Evolutionary conservation across 331 rosid species (phyloP).

Genomic region (Rosa hybrid): DNA sequence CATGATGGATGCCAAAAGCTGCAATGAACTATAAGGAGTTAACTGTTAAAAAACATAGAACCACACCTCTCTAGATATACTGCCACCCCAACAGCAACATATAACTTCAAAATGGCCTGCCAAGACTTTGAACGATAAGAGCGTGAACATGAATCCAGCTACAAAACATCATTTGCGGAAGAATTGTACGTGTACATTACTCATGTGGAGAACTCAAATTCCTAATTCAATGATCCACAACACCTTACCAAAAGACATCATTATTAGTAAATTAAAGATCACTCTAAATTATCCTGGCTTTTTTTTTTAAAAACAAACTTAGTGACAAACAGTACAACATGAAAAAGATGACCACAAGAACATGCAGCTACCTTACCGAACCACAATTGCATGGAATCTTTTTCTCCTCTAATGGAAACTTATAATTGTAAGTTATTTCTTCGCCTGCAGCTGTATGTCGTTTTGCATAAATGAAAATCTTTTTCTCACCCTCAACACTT

Average conservation of each 20-base stretch:
- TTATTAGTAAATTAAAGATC: constrained; percentile 7
- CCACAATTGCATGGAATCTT: constrained; percentile 97
- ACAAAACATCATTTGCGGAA: constrained; percentile 18
- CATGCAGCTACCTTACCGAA: constrained; percentile 61
- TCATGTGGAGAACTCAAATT: constrained; percentile 37
- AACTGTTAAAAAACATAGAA: background rate
- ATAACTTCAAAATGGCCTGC: constrained; percentile 19
- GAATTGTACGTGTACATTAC: constrained; percentile 26
- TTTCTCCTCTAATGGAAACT: constrained; percentile 98
- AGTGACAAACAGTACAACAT: background rate
- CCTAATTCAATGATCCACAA: constrained; percentile 89
- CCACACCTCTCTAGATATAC: constrained; percentile 34
- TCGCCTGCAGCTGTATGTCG: too few species aligned
- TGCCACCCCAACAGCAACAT: constrained; percentile 24
- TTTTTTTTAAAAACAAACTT: background rate
- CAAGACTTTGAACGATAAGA: constrained; percentile 19
- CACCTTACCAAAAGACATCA: constrained; percentile 55
- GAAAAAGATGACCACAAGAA: background rate
- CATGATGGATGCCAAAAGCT: background rate
- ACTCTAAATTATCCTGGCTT: background rate
- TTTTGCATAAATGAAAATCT: too few species aligned
- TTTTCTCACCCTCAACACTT: too few species aligned
- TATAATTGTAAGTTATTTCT: constrained; percentile 77
- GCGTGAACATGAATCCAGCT: constrained; percentile 13
- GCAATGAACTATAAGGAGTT: background rate